A percentile compares a stretch with the other conserved stretches of the same genome.
These are phyloP conservation scores for Epichloe sylvatica DNA, from an alignment of 2,329 filamentous ascomycete genomes.

Conservation along the genomic window DNA sequence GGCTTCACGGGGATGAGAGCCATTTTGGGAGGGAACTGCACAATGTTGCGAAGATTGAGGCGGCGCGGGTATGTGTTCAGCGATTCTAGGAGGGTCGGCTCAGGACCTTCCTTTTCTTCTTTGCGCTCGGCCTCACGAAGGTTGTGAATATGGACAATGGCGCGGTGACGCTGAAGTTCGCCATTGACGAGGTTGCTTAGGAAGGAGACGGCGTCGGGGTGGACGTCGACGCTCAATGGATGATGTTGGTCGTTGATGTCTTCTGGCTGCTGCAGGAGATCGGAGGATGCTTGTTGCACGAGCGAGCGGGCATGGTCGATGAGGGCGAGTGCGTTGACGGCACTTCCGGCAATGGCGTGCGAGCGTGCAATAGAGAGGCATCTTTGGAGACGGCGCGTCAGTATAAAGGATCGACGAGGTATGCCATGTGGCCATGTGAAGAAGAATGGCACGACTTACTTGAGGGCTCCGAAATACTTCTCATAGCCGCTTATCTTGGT, in stretches of 20 bases:
- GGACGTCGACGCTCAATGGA: constrained; percentile 55
- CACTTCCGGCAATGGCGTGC: constrained; percentile 58
- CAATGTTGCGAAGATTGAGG: constrained; percentile 65
- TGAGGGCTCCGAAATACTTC: constrained; percentile 77
- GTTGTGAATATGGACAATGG: constrained; percentile 69
- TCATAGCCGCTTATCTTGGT: constrained; percentile 64
- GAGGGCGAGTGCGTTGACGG: constrained; percentile 72
- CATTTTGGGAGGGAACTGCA: constrained; percentile 74
- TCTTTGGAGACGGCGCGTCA: constrained; percentile 25
- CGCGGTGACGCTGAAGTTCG: constrained; percentile 68
- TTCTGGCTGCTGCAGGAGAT: constrained; percentile 27
- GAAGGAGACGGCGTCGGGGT: constrained; percentile 39
- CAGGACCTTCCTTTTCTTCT: constrained; percentile 14
- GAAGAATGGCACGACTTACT: constrained; percentile 37
- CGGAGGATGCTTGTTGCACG: constrained; percentile 36
- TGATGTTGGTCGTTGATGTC: constrained; percentile 6
- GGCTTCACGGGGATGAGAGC: constrained; percentile 83
- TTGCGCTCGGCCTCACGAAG: constrained; percentile 38
- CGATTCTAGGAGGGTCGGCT: constrained; percentile 53
- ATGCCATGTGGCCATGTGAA: background rate
- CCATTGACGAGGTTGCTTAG: constrained; percentile 51
- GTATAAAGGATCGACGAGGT: background rate
- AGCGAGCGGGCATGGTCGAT: constrained; percentile 58
- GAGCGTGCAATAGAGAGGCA: constrained; percentile 76
- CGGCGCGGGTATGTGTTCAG: constrained; percentile 63